Percentiles rank a stretch among this genome's conserved stretches.
Conservation (phyloP, 2,329 filamentous ascomycete genomes). For the Hypomyces perniciosus region DNA sequence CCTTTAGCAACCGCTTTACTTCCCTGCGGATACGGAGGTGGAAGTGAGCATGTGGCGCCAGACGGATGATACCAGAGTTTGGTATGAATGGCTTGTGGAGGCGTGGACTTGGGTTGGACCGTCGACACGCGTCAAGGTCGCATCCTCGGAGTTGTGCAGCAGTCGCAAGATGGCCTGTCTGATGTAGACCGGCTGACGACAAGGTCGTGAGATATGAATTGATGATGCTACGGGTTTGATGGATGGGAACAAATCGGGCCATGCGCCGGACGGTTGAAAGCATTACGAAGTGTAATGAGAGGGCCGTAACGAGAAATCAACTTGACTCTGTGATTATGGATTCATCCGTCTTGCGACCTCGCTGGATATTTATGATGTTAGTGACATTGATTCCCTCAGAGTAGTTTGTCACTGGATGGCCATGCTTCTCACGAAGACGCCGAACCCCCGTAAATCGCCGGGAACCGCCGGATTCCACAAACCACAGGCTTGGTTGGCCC, state of each 20-base stretch:
- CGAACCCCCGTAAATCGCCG: conserved; percentile 7
- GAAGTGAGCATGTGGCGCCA: conserved; percentile 94
- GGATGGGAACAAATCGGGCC: neutral
- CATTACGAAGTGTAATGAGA: neutral
- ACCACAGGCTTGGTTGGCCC: conserved; percentile 7
- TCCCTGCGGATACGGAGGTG: conserved; percentile 77
- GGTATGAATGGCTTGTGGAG: conserved; percentile 98
- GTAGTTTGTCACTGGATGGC: neutral
- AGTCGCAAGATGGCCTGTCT: conserved; percentile 64
- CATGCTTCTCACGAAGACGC: neutral
- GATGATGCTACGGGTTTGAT: conserved; percentile 1
- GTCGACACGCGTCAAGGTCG: conserved; percentile 59
- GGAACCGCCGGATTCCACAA: conserved; percentile 8
- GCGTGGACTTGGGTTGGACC: conserved; percentile 63
- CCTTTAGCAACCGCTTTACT: conserved; percentile 69
- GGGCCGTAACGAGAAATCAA: no score
- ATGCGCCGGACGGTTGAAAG: neutral
- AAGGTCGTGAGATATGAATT: neutral
- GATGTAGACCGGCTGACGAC: conserved; percentile 43
- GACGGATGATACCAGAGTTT: conserved; percentile 91
- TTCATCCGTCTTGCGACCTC: no score
- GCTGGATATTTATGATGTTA: no score
- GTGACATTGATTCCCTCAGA: no score
- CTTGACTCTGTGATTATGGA: no score
- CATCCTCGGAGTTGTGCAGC: conserved; percentile 59